Evolutionary conservation across 1,284 basidiomycete genomes (phyloP), one percentile per base, ranked within the genome.

Genomic region (Boletus sp.): DNA sequence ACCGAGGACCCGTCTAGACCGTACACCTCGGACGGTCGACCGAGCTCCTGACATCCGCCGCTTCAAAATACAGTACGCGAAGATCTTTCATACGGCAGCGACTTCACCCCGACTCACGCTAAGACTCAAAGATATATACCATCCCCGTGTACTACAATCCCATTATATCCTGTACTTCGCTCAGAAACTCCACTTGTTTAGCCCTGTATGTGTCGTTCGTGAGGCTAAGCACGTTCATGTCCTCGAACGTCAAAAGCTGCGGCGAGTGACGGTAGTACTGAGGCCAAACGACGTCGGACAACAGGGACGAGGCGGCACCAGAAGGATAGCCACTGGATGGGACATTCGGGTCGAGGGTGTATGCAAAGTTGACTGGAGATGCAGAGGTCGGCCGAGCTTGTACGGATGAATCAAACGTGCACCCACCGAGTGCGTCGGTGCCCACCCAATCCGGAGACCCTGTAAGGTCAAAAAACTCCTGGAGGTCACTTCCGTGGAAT

Each of bases 401-500:
- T 9, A 12, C 9, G 12, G 33, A 13, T 2, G 2, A 35, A 6
- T 9, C 5, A 7, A n/a, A n/a, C 8, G 17, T 9, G 9, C 3
- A 36, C 20, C 4, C 36, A 58, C 56, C 43, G 12, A 57, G 50
- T 6, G 46, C 50, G 16, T 60, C 59, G 0, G 55, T 46, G 17
- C 59, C 59, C 4, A 58, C 49, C 49, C 54, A 60, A 13, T 56
- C 54, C 2, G 47, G 1, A 14, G 13, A 25, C 8, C 49, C 42
- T 0, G 51, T 53, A 16, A 56, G 14, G 23, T 50, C 30, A 19
- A 52, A 59, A 17, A 56, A 61, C 17, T 56, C 57, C 12, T 52
- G 49, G 12, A 61, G 45, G 14, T 60, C 60, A 22, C 36, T 54
- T 14, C 6, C 43, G 10, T 45, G 44, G 16, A 45, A 45, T 12